Conservation (phyloP, 495 filamentous ascomycete species). For the Schizothecium vesticola region DNA sequence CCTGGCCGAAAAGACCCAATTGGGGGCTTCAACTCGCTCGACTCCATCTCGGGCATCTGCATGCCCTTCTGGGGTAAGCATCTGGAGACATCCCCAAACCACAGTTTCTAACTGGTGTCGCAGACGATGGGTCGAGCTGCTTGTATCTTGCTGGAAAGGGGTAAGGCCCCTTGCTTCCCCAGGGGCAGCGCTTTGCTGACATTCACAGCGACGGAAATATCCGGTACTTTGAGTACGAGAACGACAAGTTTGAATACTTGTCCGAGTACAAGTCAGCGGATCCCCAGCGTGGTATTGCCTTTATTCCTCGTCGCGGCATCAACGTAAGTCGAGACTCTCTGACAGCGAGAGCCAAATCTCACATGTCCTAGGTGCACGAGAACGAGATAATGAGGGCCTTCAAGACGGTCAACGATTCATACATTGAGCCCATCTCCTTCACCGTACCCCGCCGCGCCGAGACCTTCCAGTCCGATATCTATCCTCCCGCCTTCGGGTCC, state of each 20-base stretch:
- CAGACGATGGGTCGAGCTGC: conserved; percentile 82
- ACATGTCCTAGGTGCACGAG: conserved; percentile 63
- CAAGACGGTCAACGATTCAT: conserved; percentile 91
- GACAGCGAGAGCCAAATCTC: conserved; percentile 4
- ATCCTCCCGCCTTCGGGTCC: conserved; percentile 70
- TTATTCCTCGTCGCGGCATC: conserved; percentile 90
- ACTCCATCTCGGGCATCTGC: conserved; percentile 93
- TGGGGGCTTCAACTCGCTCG: conserved; percentile 79
- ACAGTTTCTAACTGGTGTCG: conserved; percentile 24
- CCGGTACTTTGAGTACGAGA: conserved; percentile 93
- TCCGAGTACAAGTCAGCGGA: conserved; percentile 94
- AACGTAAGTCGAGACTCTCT: conserved; percentile 51
- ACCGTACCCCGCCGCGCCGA: conserved; percentile 94
- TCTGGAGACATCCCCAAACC: background rate
- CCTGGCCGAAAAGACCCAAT: conserved; percentile 78
- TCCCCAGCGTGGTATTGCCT: conserved; percentile 90
- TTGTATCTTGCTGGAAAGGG: conserved; percentile 95
- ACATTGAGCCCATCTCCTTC: conserved; percentile 96
- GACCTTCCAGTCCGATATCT: conserved; percentile 96
- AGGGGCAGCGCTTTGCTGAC: background rate
- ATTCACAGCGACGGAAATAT: conserved; percentile 85
- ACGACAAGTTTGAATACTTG: conserved; percentile 95
- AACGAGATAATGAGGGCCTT: conserved; percentile 94
- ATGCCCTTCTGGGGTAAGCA: conserved; percentile 93
- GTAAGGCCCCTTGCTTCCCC: conserved; percentile 46